These are phyloP conservation scores for Neurospora sp. DNA, from an alignment of 495 filamentous ascomycete species.

Conservation along the genomic window DNA sequence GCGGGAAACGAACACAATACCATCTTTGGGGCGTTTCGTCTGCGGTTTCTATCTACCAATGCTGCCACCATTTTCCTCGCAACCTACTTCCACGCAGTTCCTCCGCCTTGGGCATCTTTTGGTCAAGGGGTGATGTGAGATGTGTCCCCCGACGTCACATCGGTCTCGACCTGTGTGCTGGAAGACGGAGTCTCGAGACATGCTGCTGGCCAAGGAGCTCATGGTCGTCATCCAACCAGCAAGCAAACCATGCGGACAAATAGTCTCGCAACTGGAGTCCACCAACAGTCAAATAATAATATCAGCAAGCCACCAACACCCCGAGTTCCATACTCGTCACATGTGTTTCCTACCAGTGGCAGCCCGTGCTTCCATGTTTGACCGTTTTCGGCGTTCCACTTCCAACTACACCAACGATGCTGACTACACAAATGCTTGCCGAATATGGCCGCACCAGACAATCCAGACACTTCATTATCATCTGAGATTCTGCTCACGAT, in stretches of 20 bases:
- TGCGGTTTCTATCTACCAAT: slow-evolving; percentile 23
- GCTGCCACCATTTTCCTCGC: slow-evolving; percentile 16
- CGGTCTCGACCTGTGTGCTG: background rate
- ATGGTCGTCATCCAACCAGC: background rate
- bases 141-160: background rate
- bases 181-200: background rate
- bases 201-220: background rate
- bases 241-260: background rate
- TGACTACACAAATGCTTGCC: background rate
- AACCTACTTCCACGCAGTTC: background rate
- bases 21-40: slow-evolving; percentile 30
- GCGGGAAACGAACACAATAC: slow-evolving; percentile 27
- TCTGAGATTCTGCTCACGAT: background rate
- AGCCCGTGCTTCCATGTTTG: background rate
- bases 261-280: background rate
- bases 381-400: background rate
- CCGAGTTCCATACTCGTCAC: background rate
- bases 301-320: background rate
- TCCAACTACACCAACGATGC: background rate
- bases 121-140: background rate
- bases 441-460: background rate
- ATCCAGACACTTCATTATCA: background rate
- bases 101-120: background rate
- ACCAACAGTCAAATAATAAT: background rate
- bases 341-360: background rate